These are phyloP conservation scores for Phanerochaete carnosa DNA, from an alignment of 768 basidiomycete species.

Conservation along the genomic window DNA sequence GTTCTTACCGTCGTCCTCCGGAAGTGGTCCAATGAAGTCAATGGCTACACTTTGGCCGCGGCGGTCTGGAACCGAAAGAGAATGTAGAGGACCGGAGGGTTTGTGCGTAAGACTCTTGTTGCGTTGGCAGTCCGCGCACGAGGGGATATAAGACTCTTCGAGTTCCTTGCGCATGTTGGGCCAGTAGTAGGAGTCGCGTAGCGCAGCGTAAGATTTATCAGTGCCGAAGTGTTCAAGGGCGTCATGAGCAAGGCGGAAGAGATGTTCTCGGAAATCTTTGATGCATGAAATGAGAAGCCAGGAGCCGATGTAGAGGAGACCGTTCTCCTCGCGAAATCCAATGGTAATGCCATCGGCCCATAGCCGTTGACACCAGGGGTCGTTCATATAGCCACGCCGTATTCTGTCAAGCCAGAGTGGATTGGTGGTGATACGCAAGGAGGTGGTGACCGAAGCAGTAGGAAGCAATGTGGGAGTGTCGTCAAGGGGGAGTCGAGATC, in stretches of 20 bases:
- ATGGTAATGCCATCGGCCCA: not conserved
- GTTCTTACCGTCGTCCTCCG: constrained; percentile 22
- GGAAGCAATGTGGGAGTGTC: not conserved
- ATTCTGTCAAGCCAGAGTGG: not conserved
- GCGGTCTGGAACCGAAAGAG: constrained; percentile 16
- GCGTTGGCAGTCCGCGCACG: constrained; percentile 26
- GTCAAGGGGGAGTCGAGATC: not conserved
- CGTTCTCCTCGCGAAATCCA: not conserved
- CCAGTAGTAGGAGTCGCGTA: constrained; percentile 15
- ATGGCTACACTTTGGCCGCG: constrained; percentile 20
- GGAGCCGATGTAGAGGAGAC: constrained; percentile 16
- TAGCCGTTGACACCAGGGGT: not conserved
- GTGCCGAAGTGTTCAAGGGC: constrained; percentile 17
- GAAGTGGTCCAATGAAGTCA: constrained; percentile 30
- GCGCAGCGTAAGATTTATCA: constrained; percentile 15
- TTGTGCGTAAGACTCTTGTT: constrained; percentile 30
- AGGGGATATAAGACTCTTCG: constrained; percentile 29
- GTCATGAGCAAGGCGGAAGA: constrained; percentile 16
- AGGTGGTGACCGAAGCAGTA: not conserved
- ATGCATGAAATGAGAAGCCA: constrained; percentile 19
- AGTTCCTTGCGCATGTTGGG: constrained; percentile 30
- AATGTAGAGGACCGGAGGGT: constrained; percentile 21
- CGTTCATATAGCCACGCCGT: not conserved
- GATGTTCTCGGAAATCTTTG: constrained; percentile 3
- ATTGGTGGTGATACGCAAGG: not conserved